A percentile compares a stretch with the other conserved stretches of the same genome.
These are phyloP conservation scores for Globisporangium radiosum DNA, from an alignment of 352 stramenopile genomes.

Conservation along the genomic window DNA sequence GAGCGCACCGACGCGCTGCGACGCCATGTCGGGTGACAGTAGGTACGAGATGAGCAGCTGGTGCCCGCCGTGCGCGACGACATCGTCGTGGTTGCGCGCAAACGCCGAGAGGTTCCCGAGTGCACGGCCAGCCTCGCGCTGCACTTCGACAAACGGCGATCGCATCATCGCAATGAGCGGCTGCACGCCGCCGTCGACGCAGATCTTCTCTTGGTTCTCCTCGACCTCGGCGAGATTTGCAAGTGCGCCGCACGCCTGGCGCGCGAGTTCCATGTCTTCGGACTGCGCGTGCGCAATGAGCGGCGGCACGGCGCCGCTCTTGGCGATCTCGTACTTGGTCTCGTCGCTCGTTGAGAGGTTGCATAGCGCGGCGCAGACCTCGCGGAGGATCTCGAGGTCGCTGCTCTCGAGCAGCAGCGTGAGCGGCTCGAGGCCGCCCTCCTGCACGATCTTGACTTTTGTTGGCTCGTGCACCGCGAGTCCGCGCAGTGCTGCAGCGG, in stretches of 20 bases:
- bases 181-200: slow-evolving; percentile 85
- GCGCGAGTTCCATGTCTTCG: slow-evolving; percentile 90
- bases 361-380: slow-evolving; percentile 91
- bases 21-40: slow-evolving; percentile 91
- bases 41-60: slow-evolving; percentile 95
- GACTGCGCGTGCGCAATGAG: slow-evolving; percentile 90
- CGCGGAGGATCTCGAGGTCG: slow-evolving; percentile 91
- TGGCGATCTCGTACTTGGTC: slow-evolving; percentile 97
- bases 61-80: slow-evolving; percentile 90
- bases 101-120: slow-evolving; percentile 92
- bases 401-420: slow-evolving; percentile 84
- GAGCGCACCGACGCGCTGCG: slow-evolving; percentile 89
- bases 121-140: slow-evolving; percentile 86
- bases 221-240: slow-evolving; percentile 94
- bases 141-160: slow-evolving; percentile 93
- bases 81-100: slow-evolving; percentile 84
- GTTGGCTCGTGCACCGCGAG: slow-evolving; percentile 88
- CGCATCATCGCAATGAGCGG: slow-evolving; percentile 93
- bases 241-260: slow-evolving; percentile 89
- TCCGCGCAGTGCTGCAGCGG: slow-evolving; percentile 89
- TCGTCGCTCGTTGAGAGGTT: slow-evolving; percentile 95
- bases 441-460: slow-evolving; percentile 96
- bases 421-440: slow-evolving; percentile 93
- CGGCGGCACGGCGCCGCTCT: slow-evolving; percentile 87
- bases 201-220: slow-evolving; percentile 95